Base-by-base conservation (phyloP, 2,329 filamentous ascomycete genomes). In the Thielaviopsis euricoi region DNA sequence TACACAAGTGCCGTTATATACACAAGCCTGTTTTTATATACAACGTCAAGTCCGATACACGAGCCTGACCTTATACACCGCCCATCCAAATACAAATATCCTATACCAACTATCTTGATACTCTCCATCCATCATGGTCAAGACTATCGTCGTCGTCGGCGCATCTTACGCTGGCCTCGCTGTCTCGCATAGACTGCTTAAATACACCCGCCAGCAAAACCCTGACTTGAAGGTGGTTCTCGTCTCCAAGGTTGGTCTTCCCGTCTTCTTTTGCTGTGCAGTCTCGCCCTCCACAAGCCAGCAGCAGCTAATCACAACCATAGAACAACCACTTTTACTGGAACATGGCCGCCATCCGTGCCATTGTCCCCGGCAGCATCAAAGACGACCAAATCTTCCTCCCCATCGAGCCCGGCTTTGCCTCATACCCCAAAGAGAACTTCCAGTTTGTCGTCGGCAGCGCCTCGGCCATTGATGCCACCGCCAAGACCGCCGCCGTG, bases 271-370 rank as follows among this genome's bases (percentile, higher is more conserved):
- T 21, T 13, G 17, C 33, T 22, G 19, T 37, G 5, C 23, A 33
- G 7, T 7, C 22, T 3, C 37, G 15, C 25, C 17, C 22, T 22
- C 37, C 26, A 4, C 22, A 29, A 33, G 29, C 29, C 12, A 33
- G 12, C 29, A 33, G 7, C 12, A 33, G 29, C 29, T 10, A n/a
- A n/a, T n/a, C n/a, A n/a, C n/a, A n/a, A n/a, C n/a, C n/a, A n/a
- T n/a, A 80, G 75, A 80, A 74, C 63, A 74, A 71, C 61, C 77
- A 81, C 63, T 77, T 81, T 62, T 81, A 74, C 70, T 80, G 77
- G 78, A 80, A 80, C 67, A 58, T 80, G 5, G 78, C 77, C 25
- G 73, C 78, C 1, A 73, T 79, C 50, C 76, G 79, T 52, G 77
- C 75, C 66, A 73, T 81, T 61, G 67, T 81, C 52, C 77, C 78